Evolutionary conservation across 768 basidiomycete species (phyloP), one percentile per base, ranked within the genome.

Genomic region (Crassisporium funariophilum): DNA sequence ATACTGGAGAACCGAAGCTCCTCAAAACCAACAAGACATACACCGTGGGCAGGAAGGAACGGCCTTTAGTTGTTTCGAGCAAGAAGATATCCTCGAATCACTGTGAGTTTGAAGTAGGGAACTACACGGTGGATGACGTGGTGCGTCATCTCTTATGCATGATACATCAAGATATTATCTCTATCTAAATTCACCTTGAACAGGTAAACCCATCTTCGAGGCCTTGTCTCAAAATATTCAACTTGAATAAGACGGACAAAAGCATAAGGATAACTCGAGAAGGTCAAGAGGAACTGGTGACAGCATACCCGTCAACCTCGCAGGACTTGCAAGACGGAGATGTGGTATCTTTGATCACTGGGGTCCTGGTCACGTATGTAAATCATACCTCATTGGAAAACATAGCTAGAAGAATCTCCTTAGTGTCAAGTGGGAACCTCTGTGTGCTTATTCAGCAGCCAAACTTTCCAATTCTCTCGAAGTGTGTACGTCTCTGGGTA

Each of bases 51-150:
- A 72, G 88, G 33, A 84, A 79, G 62, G 78, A 73, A 1, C 64
- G 65, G 34, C 69, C 70, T 0, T 66, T 91, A 1, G 21, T 72
- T 4, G 65, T 90, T 36, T 76, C 76, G 48, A 75, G 72, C 66
- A 82, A 82, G 57, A 84, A 80, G 59, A 73, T 91, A 36, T 90
- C 88, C 0, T 72, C 75, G 21, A 68, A 78, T 16, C 83, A 87
- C 52, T 81, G 79, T 38, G 64, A 72, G 38, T 77, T 91, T 45
- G 65, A 67, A 4, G 82, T 90, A 3, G 82, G 74, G 1, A 51
- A 66, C 3, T 84, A 74, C 44, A 64, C 76, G 1, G 52, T 59
- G 11, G 78, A 81, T 29, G 75, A 87, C 47, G 72, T 74, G 48
- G 88, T 88, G 57, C 48, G 84, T 70, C n/a, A 31, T 10, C 29